Evolutionary conservation across 2,329 filamentous ascomycete genomes (phyloP).

Genomic region (Zymoseptoria pseudotritici): DNA sequence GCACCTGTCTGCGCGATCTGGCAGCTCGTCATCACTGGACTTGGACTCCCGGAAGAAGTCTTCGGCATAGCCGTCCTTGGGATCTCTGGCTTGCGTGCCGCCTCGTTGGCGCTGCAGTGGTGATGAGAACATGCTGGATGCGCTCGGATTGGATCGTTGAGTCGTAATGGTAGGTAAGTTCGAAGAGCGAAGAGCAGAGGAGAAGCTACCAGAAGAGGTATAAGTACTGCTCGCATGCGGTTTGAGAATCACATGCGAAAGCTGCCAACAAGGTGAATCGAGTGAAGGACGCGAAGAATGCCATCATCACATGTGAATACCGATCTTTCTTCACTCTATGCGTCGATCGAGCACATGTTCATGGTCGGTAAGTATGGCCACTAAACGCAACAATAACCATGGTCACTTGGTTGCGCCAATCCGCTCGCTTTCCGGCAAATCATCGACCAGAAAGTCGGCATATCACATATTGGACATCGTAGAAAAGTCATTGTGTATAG

Average conservation of each 20-base stretch:
- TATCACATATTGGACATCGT: not conserved
- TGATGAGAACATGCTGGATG: not conserved
- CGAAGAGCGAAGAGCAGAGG: not conserved
- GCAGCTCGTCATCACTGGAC: conserved; percentile 13
- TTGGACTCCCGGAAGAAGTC: conserved; percentile 1
- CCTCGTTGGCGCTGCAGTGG: not conserved
- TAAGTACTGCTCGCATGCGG: not conserved
- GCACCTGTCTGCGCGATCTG: conserved; percentile 15
- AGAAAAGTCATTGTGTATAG: not conserved
- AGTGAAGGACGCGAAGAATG: not conserved
- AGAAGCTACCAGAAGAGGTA: not conserved
- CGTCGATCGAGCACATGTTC: not conserved
- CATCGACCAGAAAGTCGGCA: not conserved
- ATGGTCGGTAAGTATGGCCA: no score
- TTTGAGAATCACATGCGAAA: not conserved
- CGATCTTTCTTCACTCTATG: not conserved
- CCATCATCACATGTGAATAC: not conserved
- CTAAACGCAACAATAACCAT: no score
- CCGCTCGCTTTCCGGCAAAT: not conserved
- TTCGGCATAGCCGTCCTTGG: not conserved
- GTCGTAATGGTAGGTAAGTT: not conserved
- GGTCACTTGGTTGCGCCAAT: no score
- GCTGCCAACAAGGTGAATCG: not conserved
- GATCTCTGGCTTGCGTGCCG: not conserved
- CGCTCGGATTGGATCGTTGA: not conserved